These are phyloP conservation scores for Lecanicillium sp. DNA, from an alignment of 2,329 filamentous ascomycete genomes.

Conservation along the genomic window DNA sequence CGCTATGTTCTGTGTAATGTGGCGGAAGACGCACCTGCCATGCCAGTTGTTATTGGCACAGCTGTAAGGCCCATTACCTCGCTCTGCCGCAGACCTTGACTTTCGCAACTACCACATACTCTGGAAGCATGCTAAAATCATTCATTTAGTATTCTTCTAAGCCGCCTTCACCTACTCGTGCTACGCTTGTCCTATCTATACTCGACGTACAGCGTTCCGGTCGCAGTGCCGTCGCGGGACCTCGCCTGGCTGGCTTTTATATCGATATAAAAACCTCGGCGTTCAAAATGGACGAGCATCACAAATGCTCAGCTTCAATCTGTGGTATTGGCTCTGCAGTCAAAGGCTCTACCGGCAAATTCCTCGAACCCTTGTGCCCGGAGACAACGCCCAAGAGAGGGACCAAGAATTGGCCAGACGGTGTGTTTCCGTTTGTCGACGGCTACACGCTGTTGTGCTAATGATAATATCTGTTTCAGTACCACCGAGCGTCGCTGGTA, in stretches of 20 bases:
- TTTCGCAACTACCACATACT: neutral
- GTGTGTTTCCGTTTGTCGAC: too few species aligned
- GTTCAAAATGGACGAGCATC: neutral
- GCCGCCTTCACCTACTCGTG: neutral
- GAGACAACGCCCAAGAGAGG: too few species aligned
- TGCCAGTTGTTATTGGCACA: neutral
- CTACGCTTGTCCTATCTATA: neutral
- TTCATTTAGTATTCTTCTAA: neutral
- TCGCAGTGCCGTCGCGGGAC: too few species aligned
- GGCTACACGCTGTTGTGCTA: neutral
- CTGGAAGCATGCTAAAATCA: neutral
- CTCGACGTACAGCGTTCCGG: neutral
- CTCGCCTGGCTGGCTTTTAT: too few species aligned
- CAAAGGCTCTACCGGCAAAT: too few species aligned
- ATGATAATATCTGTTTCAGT: too few species aligned
- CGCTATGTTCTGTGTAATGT: neutral
- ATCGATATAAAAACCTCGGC: neutral
- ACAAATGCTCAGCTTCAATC: neutral
- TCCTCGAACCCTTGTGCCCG: too few species aligned
- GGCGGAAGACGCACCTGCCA: conserved; percentile 6
- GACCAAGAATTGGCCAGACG: too few species aligned
- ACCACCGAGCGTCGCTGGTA: neutral
- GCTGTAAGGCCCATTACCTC: neutral
- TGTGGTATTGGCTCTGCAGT: neutral
- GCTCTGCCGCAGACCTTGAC: neutral